A percentile compares a stretch with the other conserved stretches of the same genome.
phyloP scores from a whole-genome alignment of 805 yeast genomes.

The Brettanomyces sp. region DNA sequence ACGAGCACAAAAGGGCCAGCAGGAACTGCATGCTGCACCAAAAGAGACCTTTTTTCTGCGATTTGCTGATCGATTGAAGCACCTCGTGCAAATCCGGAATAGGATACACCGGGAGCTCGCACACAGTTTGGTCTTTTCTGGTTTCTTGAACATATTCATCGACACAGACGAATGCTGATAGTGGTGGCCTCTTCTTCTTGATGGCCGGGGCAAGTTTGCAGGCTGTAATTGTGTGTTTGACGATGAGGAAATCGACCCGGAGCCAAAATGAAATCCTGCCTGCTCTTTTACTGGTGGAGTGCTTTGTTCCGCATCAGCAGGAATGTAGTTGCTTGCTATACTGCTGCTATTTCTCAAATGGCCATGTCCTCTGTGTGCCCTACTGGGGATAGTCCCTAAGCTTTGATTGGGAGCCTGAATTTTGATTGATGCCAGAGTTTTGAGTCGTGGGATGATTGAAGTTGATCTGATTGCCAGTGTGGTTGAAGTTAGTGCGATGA shows the following conservation, averaged over 20 bases:
- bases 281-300: no score
- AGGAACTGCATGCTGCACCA: slow-evolving; percentile 54
- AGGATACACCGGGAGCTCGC: slow-evolving; percentile 56
- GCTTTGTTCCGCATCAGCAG: no score
- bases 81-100: slow-evolving; percentile 67
- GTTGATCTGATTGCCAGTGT: no score
- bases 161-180: slow-evolving; percentile 95
- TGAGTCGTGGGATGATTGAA: no score
- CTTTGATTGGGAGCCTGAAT: no score
- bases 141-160: slow-evolving; percentile 92
- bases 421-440: no score
- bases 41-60: slow-evolving; percentile 47
- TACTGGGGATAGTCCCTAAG: no score
- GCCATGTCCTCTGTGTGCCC: no score
- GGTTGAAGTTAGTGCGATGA: no score
- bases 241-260: not conserved
- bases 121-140: slow-evolving; percentile 59
- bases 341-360: not conserved
- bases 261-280: not conserved
- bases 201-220: slow-evolving; percentile 31
- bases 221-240: no score
- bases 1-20: slow-evolving; percentile 46
- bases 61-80: slow-evolving; percentile 43
- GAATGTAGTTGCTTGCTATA: not conserved
- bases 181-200: slow-evolving; percentile 86